Conservation (phyloP, 495 filamentous ascomycete species). For the Penicillium parvum region DNA sequence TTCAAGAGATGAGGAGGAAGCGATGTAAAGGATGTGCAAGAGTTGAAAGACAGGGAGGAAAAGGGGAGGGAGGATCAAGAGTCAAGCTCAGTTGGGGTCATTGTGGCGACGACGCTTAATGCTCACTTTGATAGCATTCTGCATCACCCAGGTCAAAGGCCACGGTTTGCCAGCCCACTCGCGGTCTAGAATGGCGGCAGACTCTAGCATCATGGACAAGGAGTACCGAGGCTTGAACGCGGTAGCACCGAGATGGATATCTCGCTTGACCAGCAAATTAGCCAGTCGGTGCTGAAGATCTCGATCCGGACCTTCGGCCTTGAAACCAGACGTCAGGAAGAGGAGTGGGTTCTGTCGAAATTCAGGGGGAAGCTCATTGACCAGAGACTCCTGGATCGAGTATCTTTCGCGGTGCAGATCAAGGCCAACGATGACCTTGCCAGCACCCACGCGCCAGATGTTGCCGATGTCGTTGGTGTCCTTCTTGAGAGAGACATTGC, state of each 20-base stretch:
- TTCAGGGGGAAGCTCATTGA: constrained; percentile 24
- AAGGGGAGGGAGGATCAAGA: neutral
- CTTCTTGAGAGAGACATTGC: constrained; percentile 15
- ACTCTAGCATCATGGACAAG: constrained; percentile 32
- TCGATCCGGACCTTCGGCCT: constrained; percentile 19
- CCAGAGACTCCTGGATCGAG: constrained; percentile 4
- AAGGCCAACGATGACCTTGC: constrained; percentile 39
- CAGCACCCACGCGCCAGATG: constrained; percentile 26
- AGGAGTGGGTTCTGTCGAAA: constrained; percentile 28
- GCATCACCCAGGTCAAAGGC: constrained; percentile 26
- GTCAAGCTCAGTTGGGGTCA: neutral
- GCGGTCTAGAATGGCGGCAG: constrained; percentile 24
- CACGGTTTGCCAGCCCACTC: constrained; percentile 27
- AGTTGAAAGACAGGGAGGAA: neutral
- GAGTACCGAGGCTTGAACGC: constrained; percentile 18
- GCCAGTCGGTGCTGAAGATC: constrained; percentile 22
- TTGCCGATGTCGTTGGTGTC: constrained; percentile 5
- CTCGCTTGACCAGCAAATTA: constrained; percentile 23
- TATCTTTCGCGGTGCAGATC: constrained; percentile 18
- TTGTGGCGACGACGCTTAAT: neutral
- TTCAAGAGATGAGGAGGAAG: constrained; percentile 4
- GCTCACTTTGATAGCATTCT: constrained; percentile 32
- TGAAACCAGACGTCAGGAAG: constrained; percentile 19
- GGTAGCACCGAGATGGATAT: constrained; percentile 18
- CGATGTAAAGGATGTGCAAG: neutral